Base-by-base conservation (phyloP, 2,329 filamentous ascomycete genomes). In the Diaporthe sp. region DNA sequence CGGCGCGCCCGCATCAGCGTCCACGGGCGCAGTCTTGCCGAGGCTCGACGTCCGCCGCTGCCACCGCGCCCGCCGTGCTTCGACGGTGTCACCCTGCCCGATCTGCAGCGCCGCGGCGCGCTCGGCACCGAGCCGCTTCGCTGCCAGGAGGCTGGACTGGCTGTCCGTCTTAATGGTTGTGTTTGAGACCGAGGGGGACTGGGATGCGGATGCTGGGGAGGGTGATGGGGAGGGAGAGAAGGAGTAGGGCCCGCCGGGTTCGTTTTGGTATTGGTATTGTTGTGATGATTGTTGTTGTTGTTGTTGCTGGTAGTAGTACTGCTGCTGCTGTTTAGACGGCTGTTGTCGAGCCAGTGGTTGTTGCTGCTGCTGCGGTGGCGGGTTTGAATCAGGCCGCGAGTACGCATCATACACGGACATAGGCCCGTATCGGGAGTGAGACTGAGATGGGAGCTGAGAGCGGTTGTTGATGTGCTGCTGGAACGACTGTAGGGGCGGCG, bases 111-210 rank as follows among this genome's bases (percentile, higher is more conserved):
- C 82, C 3, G 86, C 86, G 0, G 88, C 88, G 72, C 85, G 86
- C 69, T 87, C 85, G 35, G 81, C 82, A 9, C 89, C 88, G 27
- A 90, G 79, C 6, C 89, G 84, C 78, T 90, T 90, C 30, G 87
- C 85, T 12, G 90, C 84, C 39, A 90, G 84, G 5, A 86, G 84
- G 66, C 84, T 85, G 50, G 69, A 50, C 32, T 47, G 59, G 44
- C 56, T 51, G 63, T 68, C 63, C 8, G 47, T 53, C 7, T n/a
- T 58, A 50, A 72, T 50, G 66, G 69, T 25, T 12, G 66, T 50
- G 84, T 78, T 53, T 15, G 56, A 53, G 19, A 47, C n/a, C 2
- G 50, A 50, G 44, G 68, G 56, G 8, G 63, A 68, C 10, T 59
- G 39, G 15, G 73, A 70, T 4, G 65, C 30, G 12, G 71, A 73